Evolutionary conservation across 768 basidiomycete genomes (phyloP).

Genomic region (Lactarius vividus): DNA sequence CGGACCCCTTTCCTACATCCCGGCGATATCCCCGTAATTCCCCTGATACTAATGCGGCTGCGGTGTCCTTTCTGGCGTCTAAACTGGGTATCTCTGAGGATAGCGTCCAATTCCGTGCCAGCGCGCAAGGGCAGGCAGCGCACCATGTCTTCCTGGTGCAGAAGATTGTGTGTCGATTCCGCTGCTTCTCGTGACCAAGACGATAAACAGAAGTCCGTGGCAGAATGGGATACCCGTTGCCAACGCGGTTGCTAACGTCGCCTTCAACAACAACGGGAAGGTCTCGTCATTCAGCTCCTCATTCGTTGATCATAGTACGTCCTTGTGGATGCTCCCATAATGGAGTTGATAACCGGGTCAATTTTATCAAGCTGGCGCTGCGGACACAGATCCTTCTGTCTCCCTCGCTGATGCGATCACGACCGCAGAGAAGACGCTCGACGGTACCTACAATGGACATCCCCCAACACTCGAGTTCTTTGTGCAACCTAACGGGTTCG

Average conservation of each 20-base stretch:
- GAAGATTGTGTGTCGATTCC: constrained; percentile 25
- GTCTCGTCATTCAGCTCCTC: constrained; percentile 46
- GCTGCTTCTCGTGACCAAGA: not conserved
- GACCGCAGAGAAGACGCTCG: constrained; percentile 38
- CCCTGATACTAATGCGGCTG: constrained; percentile 27
- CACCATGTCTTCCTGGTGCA: constrained; percentile 31
- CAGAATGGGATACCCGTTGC: constrained; percentile 38
- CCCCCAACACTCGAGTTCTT: constrained; percentile 43
- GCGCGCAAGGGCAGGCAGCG: constrained; percentile 25
- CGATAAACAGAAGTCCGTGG: not conserved
- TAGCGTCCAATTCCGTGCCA: constrained; percentile 24
- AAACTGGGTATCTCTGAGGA: constrained; percentile 27
- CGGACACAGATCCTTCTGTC: constrained; percentile 39
- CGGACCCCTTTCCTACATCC: constrained; percentile 29
- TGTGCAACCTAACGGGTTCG: constrained; percentile 39
- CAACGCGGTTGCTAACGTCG: constrained; percentile 46
- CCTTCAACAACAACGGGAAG: constrained; percentile 42
- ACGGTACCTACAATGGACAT: constrained; percentile 42
- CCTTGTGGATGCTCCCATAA: not conserved
- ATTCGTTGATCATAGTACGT: constrained; percentile 44
- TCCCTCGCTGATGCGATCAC: constrained; percentile 38
- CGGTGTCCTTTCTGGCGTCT: constrained; percentile 30
- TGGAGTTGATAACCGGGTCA: not conserved
- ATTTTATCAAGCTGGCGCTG: constrained; percentile 19
- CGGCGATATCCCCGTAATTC: constrained; percentile 17